Conservation (phyloP, 345 rosid genomes). For the Pseudoturritis turrita region DNA sequence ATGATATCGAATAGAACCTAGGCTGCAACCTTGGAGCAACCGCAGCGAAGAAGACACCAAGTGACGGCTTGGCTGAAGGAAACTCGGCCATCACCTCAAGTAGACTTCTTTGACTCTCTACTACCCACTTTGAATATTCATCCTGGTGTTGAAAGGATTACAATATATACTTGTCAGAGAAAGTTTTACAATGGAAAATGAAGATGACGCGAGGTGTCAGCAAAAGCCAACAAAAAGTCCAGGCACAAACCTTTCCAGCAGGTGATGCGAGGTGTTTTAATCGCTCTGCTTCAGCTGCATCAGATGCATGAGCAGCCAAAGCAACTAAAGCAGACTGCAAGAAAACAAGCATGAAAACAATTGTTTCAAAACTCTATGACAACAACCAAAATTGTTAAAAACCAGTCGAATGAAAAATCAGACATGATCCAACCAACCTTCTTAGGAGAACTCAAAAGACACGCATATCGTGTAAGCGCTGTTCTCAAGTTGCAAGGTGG, state of each 20-base stretch:
- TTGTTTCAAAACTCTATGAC: not conserved
- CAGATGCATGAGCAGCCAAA: slow-evolving; percentile 89
- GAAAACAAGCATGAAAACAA: slow-evolving; percentile 26
- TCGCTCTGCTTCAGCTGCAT: slow-evolving; percentile 85
- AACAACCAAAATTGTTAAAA: not conserved
- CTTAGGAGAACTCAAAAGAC: slow-evolving; percentile 81
- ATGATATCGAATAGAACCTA: slow-evolving; percentile 94
- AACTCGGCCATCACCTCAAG: slow-evolving; percentile 96
- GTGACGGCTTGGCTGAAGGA: slow-evolving; percentile 88
- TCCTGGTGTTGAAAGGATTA: slow-evolving; percentile 44
- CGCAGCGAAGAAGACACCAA: slow-evolving; percentile 96
- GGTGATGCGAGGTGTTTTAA: slow-evolving; percentile 83
- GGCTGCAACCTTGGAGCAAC: slow-evolving; percentile 94
- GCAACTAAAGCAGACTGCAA: slow-evolving; percentile 84
- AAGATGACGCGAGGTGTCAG: no score
- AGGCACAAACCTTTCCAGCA: slow-evolving; percentile 71
- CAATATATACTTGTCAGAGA: not conserved
- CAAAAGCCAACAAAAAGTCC: not conserved
- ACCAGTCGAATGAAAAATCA: not conserved
- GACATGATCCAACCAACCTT: slow-evolving; percentile 51
- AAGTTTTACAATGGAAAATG: not conserved
- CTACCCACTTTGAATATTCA: slow-evolving; percentile 87
- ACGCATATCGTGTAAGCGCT: slow-evolving; percentile 80
- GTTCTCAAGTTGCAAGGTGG: slow-evolving; percentile 77
- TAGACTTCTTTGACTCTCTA: slow-evolving; percentile 87